Conservation (phyloP, 1,139 yeast species). For the Suhomyces wounanorum region DNA sequence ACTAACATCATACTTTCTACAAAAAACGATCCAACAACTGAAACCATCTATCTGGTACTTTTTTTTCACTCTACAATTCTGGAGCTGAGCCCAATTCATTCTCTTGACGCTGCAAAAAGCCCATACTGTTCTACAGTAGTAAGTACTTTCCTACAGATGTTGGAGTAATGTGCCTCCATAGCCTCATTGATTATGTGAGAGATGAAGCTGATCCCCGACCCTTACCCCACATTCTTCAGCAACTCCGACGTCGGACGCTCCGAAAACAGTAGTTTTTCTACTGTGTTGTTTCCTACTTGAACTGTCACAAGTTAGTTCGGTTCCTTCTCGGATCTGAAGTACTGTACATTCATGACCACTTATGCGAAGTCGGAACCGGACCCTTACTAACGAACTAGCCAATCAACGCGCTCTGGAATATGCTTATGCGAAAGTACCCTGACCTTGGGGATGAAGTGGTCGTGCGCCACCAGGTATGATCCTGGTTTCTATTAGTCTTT, state of each 20-base stretch:
- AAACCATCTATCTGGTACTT: too few relatives aligned
- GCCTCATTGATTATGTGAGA: too few relatives aligned
- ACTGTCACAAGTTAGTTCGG: not conserved
- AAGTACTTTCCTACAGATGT: too few relatives aligned
- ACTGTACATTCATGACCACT: not conserved
- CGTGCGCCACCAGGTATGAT: slow-evolving; percentile 5
- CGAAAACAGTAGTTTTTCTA: not conserved
- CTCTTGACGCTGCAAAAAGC: too few relatives aligned
- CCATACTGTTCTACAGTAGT: too few relatives aligned
- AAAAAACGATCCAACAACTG: too few relatives aligned
- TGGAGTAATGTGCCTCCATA: too few relatives aligned
- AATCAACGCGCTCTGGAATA: slow-evolving; percentile 2
- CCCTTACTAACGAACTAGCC: not conserved
- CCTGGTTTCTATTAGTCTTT: not conserved
- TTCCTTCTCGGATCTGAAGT: not conserved
- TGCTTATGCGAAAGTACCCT: slow-evolving; percentile 7
- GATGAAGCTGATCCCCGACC: not conserved
- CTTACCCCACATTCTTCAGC: not conserved
- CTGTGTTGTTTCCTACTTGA: not conserved
- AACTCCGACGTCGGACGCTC: not conserved
- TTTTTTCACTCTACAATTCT: too few relatives aligned
- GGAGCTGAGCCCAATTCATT: too few relatives aligned
- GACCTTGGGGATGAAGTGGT: slow-evolving; percentile 11
- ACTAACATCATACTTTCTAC: too few relatives aligned
- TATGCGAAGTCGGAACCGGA: slow-evolving; percentile 10